phyloP scores from a whole-genome alignment of 345 rosid species.

The Alliaria petiolata region DNA sequence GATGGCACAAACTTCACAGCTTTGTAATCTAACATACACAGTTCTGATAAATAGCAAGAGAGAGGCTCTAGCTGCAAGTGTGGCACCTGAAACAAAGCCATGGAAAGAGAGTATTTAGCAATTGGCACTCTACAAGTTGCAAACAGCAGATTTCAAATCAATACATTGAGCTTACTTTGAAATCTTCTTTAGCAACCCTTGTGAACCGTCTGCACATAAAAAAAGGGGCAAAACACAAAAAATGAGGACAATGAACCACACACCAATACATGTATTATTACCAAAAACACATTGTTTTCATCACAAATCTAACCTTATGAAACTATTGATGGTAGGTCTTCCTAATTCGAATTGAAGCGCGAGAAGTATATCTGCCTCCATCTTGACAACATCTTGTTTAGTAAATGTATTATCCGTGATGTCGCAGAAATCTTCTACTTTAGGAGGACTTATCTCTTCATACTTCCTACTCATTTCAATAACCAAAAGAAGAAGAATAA shows the following conservation, averaged over 20 bases:
- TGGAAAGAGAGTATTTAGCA: not conserved
- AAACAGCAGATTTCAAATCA: not conserved
- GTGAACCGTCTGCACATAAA: constrained; percentile 47
- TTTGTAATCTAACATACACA: constrained; percentile 68
- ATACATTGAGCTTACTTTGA: constrained; percentile 22
- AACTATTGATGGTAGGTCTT: constrained; percentile 52
- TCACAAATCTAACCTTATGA: constrained; percentile 41
- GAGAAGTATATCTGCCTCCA: constrained; percentile 69
- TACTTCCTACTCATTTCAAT: constrained; percentile 64
- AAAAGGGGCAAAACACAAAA: not conserved
- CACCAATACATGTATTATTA: not conserved
- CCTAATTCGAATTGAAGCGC: constrained; percentile 62
- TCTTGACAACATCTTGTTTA: constrained; percentile 57
- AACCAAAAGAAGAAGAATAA: not conserved
- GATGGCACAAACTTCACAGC: constrained; percentile 76
- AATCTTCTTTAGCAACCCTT: constrained; percentile 57
- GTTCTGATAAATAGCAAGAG: constrained; percentile 70
- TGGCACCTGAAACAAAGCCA: not conserved
- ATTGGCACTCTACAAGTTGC: not conserved
- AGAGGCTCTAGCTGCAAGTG: constrained; percentile 70
- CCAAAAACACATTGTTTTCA: not conserved
- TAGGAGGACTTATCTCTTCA: constrained; percentile 66
- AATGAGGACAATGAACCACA: not conserved
- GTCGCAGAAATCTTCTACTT: constrained; percentile 61
- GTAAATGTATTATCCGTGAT: constrained; percentile 66